Percentiles rank a stretch among this genome's conserved stretches.
These are phyloP conservation scores for Pythium grandisporangium DNA, from an alignment of 352 stramenopile species.

Conservation along the genomic window DNA sequence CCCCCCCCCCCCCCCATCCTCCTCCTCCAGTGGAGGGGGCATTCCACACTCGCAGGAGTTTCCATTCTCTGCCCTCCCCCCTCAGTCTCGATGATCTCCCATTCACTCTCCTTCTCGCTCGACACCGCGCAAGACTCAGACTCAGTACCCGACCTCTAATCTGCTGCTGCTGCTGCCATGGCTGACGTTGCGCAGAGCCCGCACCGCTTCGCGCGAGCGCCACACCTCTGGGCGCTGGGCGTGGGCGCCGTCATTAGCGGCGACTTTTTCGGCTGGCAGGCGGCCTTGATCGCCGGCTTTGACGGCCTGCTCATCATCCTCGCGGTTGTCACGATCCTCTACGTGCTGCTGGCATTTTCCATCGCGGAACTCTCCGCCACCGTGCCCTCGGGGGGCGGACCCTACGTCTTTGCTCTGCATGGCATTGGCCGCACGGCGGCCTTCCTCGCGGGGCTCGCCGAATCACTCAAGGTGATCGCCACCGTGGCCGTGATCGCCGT, in stretches of 20 bases:
- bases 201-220: slow-evolving; percentile 48
- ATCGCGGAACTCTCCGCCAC: slow-evolving; percentile 62
- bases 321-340: slow-evolving; percentile 51
- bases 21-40: background rate
- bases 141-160: background rate
- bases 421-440: slow-evolving; percentile 35
- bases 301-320: slow-evolving; percentile 51
- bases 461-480: slow-evolving; percentile 50
- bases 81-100: background rate
- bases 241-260: slow-evolving; percentile 59
- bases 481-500: slow-evolving; percentile 36
- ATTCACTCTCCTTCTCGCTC: slow-evolving; percentile 7
- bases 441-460: slow-evolving; percentile 56
- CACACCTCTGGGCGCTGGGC: slow-evolving; percentile 58
- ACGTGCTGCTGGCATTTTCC: slow-evolving; percentile 58
- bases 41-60: background rate
- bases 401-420: slow-evolving; percentile 60
- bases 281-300: slow-evolving; percentile 51
- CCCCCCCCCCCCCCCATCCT: too few species aligned
- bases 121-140: background rate
- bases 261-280: slow-evolving; percentile 71
- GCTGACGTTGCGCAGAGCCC: slow-evolving; percentile 1
- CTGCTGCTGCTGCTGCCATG: slow-evolving; percentile 10
- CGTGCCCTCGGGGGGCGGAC: slow-evolving; percentile 45
- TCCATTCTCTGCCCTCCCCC: slow-evolving; percentile 2